Evolutionary conservation across 495 filamentous ascomycete genomes (phyloP), one percentile per base, ranked within the genome.

Genomic region (Aspergillus ostianus): DNA sequence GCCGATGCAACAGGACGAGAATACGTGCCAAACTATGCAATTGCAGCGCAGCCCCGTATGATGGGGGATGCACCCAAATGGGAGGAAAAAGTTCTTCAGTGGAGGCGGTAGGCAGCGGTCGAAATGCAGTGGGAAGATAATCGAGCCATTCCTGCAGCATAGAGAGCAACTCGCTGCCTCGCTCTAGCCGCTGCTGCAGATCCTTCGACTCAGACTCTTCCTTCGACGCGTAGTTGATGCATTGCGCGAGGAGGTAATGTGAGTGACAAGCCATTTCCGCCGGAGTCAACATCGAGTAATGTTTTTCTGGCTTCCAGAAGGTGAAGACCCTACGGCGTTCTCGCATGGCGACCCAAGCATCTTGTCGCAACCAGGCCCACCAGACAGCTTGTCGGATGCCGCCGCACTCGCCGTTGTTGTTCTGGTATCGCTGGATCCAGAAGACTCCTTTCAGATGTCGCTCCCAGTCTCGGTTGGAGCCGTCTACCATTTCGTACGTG

Each of bases 301-400:
- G 59, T 29, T 61, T 65, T 17, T 66, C 57, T 4, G 69, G 69
- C 21, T 48, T 51, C 63, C 64, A 71, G 45, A 67, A 69, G 7
- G 57, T 64, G 21, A 69, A 64, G 12, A 64, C 58, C n/a, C 66
- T 64, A 32, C 69, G 66, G 26, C 64, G 62, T 48, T 71, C 67
- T 23, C 69, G 69, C 46, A 71, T 62, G 2, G 69, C 67, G 5
- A 63, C 67, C 69, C 69, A 71, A 13, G 63, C 55, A 46, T 71
- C 69, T 46, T 71, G 69, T n/a, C 67, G 62, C 5, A 71, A 51
- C 69, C 69, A 71, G 18, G 64, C 63, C 69, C 69, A 69, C 69
- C 69, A 71, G n/a, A 71, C 64, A 0, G 64, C 66, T 19, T 68
- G 62, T 19, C 66, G 69, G 4, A 71, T 47, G 4, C 69, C 69